A percentile compares a stretch with the other conserved stretches of the same genome.
These are phyloP conservation scores for Furculomyces boomerangus DNA, from an alignment of 371 early-diverging fungal species.

Conservation along the genomic window DNA sequence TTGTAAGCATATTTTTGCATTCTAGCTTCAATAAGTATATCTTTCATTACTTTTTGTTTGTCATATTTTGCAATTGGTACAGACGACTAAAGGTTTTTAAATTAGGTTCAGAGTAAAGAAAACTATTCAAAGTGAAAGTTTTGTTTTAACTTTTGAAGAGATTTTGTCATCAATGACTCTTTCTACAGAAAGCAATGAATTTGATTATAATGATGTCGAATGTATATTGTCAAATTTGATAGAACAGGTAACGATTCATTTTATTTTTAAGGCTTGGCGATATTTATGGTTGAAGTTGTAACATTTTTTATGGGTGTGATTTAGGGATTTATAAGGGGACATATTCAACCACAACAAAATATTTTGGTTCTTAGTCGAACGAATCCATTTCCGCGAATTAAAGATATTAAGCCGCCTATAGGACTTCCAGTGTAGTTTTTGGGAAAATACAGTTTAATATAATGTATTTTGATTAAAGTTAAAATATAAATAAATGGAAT, in stretches of 20 bases:
- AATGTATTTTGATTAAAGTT: not conserved
- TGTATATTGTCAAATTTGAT: conserved; percentile 33
- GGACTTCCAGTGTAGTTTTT: not conserved
- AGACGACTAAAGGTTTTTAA: no score
- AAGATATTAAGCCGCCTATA: not conserved
- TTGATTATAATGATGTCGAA: conserved; percentile 29
- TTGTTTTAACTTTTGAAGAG: conserved; percentile 7
- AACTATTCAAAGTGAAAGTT: conserved; percentile 6
- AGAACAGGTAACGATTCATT: no score
- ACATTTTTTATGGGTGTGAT: no score
- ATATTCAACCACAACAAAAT: conserved; percentile 62
- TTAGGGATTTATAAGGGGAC: conserved; percentile 74
- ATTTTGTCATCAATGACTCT: conserved; percentile 15
- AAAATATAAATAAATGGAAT: not conserved
- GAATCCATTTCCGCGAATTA: not conserved
- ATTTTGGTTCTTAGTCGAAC: conserved; percentile 45
- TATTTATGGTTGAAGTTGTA: no score
- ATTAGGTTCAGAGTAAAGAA: conserved; percentile 48
- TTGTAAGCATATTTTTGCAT: conserved; percentile 54
- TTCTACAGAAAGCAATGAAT: conserved; percentile 15
- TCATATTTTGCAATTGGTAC: no score
- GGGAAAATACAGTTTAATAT: not conserved
- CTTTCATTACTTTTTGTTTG: no score
- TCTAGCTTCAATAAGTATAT: no score
- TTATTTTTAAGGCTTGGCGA: no score